Percentiles rank a stretch among this genome's conserved stretches.
Conservation (phyloP, 2,329 filamentous ascomycete genomes). For the Fusarium cicatricum region DNA sequence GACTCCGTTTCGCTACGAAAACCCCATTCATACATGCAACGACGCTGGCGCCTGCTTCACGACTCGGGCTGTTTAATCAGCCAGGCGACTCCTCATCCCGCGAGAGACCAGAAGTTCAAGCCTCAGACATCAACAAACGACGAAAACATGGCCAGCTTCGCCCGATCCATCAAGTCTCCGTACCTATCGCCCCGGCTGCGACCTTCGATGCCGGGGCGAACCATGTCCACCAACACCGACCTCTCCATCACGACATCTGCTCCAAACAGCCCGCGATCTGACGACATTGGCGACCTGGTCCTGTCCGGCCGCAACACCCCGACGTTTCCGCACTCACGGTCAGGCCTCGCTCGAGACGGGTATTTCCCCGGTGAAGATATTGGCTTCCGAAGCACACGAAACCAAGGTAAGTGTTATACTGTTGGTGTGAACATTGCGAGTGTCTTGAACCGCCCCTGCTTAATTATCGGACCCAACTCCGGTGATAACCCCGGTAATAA, state of each 20-base stretch:
- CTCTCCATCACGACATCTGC: slow-evolving; percentile 39
- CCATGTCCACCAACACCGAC: slow-evolving; percentile 58
- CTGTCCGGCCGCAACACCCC: slow-evolving; percentile 44
- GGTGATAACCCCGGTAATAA: slow-evolving; percentile 6
- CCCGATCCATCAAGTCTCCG: slow-evolving; percentile 59
- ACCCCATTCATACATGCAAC: slow-evolving; percentile 28
- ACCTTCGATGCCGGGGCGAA: slow-evolving; percentile 54
- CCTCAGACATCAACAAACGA: slow-evolving; percentile 20
- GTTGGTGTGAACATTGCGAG: neutral
- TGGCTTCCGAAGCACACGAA: slow-evolving; percentile 13
- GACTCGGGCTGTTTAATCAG: slow-evolving; percentile 31
- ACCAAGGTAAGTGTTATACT: slow-evolving; percentile 26
- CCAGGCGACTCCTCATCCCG: slow-evolving; percentile 19
- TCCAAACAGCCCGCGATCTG: slow-evolving; percentile 41
- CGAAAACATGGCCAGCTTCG: slow-evolving; percentile 56
- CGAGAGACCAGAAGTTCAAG: slow-evolving; percentile 14
- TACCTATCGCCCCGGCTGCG: slow-evolving; percentile 55
- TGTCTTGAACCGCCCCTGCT: slow-evolving; percentile 1
- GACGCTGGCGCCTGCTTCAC: slow-evolving; percentile 34
- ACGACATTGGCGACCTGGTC: slow-evolving; percentile 43
- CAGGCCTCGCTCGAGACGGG: slow-evolving; percentile 22
- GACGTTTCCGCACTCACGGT: slow-evolving; percentile 19
- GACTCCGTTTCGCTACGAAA: neutral
- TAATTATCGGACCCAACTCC: slow-evolving; percentile 7
- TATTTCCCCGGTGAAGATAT: slow-evolving; percentile 26